These are phyloP conservation scores for Cystofilobasidium ferigula DNA, from an alignment of 768 basidiomycete genomes.

Conservation along the genomic window DNA sequence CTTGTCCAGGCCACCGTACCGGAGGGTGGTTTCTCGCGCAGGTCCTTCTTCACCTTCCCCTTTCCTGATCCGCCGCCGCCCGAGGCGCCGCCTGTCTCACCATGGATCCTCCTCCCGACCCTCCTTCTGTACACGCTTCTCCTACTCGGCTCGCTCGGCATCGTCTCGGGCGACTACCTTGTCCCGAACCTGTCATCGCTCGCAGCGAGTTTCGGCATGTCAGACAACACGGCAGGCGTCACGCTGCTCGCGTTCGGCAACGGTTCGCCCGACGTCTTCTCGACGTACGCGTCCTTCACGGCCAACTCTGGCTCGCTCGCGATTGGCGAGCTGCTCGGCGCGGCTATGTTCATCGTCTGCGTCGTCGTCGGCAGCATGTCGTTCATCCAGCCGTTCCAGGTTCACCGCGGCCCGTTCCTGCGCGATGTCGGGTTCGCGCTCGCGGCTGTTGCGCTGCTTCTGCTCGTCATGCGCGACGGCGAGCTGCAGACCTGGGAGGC, in stretches of 20 bases:
- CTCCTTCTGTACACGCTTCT: conserved; percentile 15
- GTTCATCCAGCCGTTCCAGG: conserved; percentile 86
- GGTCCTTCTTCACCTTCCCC: conserved; percentile 10
- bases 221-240: conserved; percentile 89
- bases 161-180: conserved; percentile 48
- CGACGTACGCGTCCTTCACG: conserved; percentile 87
- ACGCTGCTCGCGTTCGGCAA: conserved; percentile 87
- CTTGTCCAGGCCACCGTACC: neutral
- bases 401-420: conserved; percentile 66
- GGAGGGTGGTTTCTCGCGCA: neutral
- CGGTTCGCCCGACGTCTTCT: conserved; percentile 33
- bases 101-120: conserved; percentile 4
- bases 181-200: conserved; percentile 93
- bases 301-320: conserved; percentile 75
- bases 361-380: conserved; percentile 98
- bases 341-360: conserved; percentile 88
- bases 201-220: conserved; percentile 68
- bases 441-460: conserved; percentile 61
- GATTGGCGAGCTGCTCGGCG: conserved; percentile 87
- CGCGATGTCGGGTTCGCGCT: conserved; percentile 93
- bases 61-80: conserved; percentile 22
- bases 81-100: neutral
- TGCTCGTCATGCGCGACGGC: conserved; percentile 68
- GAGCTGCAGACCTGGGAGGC: conserved; percentile 64
- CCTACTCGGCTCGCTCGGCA: conserved; percentile 22